phyloP scores from a whole-genome alignment of 2,329 filamentous ascomycete genomes.

The Cryphonectria parasitica region DNA sequence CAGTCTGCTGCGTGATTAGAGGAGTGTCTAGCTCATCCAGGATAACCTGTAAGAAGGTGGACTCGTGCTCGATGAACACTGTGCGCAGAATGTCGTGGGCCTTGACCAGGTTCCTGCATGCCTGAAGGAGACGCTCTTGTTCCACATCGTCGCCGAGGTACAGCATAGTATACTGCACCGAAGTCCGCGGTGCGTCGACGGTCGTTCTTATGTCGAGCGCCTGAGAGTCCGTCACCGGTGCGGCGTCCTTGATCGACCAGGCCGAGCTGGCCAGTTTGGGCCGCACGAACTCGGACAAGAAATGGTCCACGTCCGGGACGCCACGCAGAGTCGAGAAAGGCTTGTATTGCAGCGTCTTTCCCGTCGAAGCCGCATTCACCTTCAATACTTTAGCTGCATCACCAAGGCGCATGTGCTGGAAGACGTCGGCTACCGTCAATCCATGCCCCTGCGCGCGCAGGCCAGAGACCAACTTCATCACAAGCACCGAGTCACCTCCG shows the following conservation, averaged over 20 bases:
- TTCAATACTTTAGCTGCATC: slow-evolving; percentile 42
- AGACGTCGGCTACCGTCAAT: slow-evolving; percentile 54
- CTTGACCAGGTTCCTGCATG: slow-evolving; percentile 38
- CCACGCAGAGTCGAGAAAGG: slow-evolving; percentile 42
- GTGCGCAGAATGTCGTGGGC: slow-evolving; percentile 44
- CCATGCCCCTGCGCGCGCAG: slow-evolving; percentile 46
- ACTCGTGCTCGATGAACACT: slow-evolving; percentile 42
- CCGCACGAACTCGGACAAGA: slow-evolving; percentile 41
- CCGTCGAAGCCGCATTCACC: slow-evolving; percentile 33
- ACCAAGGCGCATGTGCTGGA: slow-evolving; percentile 38
- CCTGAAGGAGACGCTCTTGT: slow-evolving; percentile 32
- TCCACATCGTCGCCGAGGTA: slow-evolving; percentile 39
- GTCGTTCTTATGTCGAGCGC: slow-evolving; percentile 47
- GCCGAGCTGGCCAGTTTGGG: slow-evolving; percentile 39
- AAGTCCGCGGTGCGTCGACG: slow-evolving; percentile 38
- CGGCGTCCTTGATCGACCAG: slow-evolving; percentile 44
- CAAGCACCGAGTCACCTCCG: slow-evolving; percentile 41
- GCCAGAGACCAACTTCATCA: slow-evolving; percentile 47
- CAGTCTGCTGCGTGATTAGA: slow-evolving; percentile 33
- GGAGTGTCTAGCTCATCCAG: slow-evolving; percentile 39
- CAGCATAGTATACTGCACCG: slow-evolving; percentile 44
- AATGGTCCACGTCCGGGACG: slow-evolving; percentile 36
- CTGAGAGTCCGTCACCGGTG: slow-evolving; percentile 45
- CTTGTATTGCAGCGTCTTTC: slow-evolving; percentile 34
- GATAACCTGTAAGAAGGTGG: slow-evolving; percentile 40